phyloP scores from a whole-genome alignment of 192 early-diverging fungal genomes.

The Coemansia sp. region DNA sequence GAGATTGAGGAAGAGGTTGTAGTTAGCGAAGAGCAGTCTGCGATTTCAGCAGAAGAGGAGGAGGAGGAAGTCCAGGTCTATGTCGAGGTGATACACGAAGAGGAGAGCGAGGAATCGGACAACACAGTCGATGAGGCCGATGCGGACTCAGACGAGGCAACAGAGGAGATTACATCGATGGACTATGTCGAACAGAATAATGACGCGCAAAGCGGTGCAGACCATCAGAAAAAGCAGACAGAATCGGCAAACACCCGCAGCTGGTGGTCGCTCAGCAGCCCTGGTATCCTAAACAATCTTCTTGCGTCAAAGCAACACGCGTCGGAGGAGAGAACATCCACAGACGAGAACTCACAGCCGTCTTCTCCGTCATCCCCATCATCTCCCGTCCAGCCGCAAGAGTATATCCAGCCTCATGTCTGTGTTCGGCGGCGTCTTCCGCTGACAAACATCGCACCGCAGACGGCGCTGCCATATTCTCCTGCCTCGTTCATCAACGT shows the following conservation, averaged over 20 bases:
- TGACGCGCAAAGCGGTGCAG: not conserved
- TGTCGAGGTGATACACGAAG: conserved; percentile 9
- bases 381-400: not conserved
- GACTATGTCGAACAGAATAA: not conserved
- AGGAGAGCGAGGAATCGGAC: conserved; percentile 1
- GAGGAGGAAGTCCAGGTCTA: not conserved
- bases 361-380: not conserved
- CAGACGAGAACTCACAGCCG: not conserved
- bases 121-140: not conserved
- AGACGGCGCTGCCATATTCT: conserved; percentile 16
- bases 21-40: not conserved
- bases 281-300: conserved; percentile 19
- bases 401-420: not conserved
- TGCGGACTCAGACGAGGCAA: conserved; percentile 32
- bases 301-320: not conserved
- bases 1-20: conserved; percentile 7
- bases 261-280: conserved; percentile 41
- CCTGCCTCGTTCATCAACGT: conserved; percentile 44
- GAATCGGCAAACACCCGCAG: not conserved
- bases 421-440: conserved; percentile 12
- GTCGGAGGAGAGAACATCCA: not conserved
- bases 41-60: conserved; percentile 6
- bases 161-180: conserved; percentile 25
- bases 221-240: not conserved
- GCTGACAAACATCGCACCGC: conserved; percentile 5